These are phyloP conservation scores for Dysphania ambrosioides DNA, from an alignment of 148 eudicot species.

Conservation along the genomic window DNA sequence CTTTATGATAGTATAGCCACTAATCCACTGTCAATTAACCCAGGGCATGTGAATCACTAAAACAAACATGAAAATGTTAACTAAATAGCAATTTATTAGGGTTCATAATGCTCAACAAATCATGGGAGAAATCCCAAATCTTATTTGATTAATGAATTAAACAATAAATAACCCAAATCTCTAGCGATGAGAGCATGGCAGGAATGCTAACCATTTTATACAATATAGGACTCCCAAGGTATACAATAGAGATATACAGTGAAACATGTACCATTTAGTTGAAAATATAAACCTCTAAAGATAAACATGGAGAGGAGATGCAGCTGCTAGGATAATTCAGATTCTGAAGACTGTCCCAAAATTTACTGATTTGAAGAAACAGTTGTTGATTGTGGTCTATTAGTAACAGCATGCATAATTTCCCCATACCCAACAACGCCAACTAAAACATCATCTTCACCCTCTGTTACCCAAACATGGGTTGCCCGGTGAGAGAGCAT, in stretches of 20 bases:
- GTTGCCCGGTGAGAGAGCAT: conserved; percentile 92
- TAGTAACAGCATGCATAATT: conserved; percentile 76
- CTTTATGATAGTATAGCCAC: no score
- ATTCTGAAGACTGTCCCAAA: not conserved
- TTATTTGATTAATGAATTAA: conserved; percentile 12
- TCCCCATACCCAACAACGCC: conserved; percentile 91
- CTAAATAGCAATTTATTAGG: not conserved
- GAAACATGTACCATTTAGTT: not conserved
- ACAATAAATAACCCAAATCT: not conserved
- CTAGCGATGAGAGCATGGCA: not conserved
- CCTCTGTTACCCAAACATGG: conserved; percentile 93
- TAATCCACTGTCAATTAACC: no score
- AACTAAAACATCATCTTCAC: conserved; percentile 70
- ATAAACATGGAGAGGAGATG: not conserved
- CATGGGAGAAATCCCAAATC: not conserved
- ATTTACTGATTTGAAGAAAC: conserved; percentile 12
- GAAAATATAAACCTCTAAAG: not conserved
- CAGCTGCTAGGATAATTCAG: not conserved
- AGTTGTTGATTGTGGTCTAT: conserved; percentile 35
- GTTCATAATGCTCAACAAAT: not conserved
- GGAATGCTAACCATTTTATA: not conserved
- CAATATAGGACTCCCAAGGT: conserved; percentile 11
- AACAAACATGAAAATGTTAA: not conserved
- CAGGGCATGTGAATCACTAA: no score
- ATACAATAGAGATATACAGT: not conserved